Evolutionary conservation across 352 stramenopile species (phyloP), one percentile per base, ranked within the genome.

Genomic region (Globisporangium cylindrosporum): DNA sequence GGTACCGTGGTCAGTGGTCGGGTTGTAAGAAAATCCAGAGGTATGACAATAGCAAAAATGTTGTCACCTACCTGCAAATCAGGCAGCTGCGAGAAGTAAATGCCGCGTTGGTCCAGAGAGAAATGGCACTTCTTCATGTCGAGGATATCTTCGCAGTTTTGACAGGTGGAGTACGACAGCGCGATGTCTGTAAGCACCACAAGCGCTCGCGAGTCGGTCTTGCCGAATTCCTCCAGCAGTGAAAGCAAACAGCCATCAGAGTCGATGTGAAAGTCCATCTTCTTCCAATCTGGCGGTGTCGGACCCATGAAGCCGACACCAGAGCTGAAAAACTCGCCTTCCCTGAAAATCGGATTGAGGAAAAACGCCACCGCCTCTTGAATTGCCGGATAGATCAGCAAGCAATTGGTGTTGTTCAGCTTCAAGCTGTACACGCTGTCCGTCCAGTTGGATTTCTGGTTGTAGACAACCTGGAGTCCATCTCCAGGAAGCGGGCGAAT

Each of bases 11-110:
- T 15, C 0, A 27, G n/a, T 1, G 36, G 1, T 6, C 29, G 20
- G 22, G 22, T 12, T 2, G 15, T 46, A n/a, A 66, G 0, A 4
- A 12, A 58, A 9, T 0, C 2, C 4, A 61, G 9, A 18, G 4
- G 66, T 20, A 51, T 36, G 27, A 29, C 14, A 3, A 66, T 2
- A 6, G 29, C 7, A n/a, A 66, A 36, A 46, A 38, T 38, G 27
- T 9, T 48, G 36, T 10, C 25, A 55, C 57, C 38, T 80, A 92
- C 85, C 83, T 95, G 84, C 9, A 94, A 74, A 65, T 94, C 86
- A 62, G 89, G 89, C 29, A 96, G 76, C 59, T 93, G 85, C 1
- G 89, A 94, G 66, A 96, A 94, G 66, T 93, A 96, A 24, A 96
- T 70, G 1, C 89, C 89, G 48, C 82, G 83, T 32, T 93, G 86